Percentiles rank a stretch among this genome's conserved stretches.
These are phyloP conservation scores for Elongisporangium anandrum DNA, from an alignment of 352 stramenopile genomes.

Conservation along the genomic window DNA sequence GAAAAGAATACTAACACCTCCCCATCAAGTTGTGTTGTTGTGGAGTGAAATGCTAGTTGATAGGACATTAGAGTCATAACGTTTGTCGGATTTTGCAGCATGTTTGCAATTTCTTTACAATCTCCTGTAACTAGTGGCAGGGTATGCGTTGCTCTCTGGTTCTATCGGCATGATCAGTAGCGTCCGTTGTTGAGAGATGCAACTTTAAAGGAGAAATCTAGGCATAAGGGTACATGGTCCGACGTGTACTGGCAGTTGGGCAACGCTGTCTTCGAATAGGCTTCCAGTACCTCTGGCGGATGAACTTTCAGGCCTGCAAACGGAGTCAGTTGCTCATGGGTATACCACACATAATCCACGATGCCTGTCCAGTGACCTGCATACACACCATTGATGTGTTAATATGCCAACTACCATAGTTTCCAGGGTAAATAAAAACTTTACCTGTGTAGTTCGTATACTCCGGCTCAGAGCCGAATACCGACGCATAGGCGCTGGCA, in stretches of 20 bases:
- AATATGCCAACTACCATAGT: background rate
- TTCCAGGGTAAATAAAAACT: background rate
- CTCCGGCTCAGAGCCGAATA: constrained; percentile 94
- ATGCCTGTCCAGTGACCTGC: constrained; percentile 92
- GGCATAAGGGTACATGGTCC: constrained; percentile 94
- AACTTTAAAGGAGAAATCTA: constrained; percentile 86
- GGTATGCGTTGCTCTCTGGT: background rate
- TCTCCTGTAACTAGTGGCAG: background rate
- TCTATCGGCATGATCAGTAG: constrained; percentile 13
- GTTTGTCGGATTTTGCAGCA: background rate
- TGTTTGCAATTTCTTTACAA: background rate
- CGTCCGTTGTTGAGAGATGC: constrained; percentile 15
- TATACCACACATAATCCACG: constrained; percentile 99
- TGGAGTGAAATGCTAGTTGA: too few species aligned
- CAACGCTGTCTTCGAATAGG: constrained; percentile 88
- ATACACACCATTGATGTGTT: background rate
- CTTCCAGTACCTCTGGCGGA: constrained; percentile 82
- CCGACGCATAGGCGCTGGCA: constrained; percentile 92
- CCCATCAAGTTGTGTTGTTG: too few species aligned
- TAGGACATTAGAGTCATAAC: background rate
- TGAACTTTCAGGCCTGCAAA: constrained; percentile 94
- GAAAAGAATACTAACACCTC: background rate
- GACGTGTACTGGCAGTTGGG: constrained; percentile 95
- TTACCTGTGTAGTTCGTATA: constrained; percentile 98
- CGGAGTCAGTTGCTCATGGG: constrained; percentile 87